Evolutionary conservation across 2,329 filamentous ascomycete species (phyloP).

Genomic region (Akanthomyces dipterigenus): DNA sequence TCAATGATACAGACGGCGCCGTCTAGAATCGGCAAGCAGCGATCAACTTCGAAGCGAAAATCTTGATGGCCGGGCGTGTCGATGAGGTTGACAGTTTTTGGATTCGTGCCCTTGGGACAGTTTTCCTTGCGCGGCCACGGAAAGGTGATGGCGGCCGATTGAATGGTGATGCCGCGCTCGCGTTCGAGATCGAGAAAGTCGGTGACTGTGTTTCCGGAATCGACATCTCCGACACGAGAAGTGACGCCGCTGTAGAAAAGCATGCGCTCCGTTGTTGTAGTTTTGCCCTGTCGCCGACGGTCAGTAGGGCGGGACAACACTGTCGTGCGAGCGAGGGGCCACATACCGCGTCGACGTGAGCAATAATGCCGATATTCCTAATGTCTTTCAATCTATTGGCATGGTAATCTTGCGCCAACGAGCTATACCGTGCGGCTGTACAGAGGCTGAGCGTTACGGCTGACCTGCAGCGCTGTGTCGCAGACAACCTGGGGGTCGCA

Average conservation of each 20-base stretch:
- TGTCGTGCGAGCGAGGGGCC: neutral
- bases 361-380: constrained; percentile 96
- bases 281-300: constrained; percentile 61
- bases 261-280: constrained; percentile 98
- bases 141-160: constrained; percentile 94
- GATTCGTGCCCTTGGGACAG: constrained; percentile 31
- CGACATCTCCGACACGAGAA: constrained; percentile 84
- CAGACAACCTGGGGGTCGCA: neutral
- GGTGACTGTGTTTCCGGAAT: constrained; percentile 93
- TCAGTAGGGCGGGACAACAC: neutral
- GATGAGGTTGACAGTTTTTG: constrained; percentile 80
- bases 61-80: constrained; percentile 96
- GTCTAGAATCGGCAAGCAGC: constrained; percentile 81
- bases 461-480: neutral
- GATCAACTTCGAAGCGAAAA: constrained; percentile 92
- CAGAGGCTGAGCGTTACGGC: neutral
- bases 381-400: constrained; percentile 44
- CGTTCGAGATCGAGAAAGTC: constrained; percentile 93
- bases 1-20: constrained; percentile 91
- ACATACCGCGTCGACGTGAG: constrained; percentile 84
- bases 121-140: constrained; percentile 67
- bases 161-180: constrained; percentile 91
- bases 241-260: constrained; percentile 93
- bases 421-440: constrained; percentile 9
- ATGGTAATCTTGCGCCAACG: constrained; percentile 12